Base-by-base conservation (phyloP, 73 alveolate species). In the Paramecium tetraurelia region DNA sequence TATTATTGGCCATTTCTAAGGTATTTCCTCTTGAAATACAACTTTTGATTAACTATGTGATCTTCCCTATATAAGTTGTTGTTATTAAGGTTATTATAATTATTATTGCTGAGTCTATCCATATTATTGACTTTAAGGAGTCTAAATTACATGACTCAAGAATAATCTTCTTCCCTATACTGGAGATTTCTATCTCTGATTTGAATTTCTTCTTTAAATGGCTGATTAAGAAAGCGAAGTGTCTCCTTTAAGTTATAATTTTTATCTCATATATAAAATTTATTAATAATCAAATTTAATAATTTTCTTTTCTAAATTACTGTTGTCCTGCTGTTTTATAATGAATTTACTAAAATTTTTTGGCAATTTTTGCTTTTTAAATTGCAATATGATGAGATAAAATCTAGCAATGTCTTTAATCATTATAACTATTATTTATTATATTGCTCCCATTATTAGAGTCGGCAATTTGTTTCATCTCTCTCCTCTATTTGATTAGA, bases 331-430 rank as follows among this genome's bases (percentile, higher is more conserved):
- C 87, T 38, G 59, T 75, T 75, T 41, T 75, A 41, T 75, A 75
- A 41, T 75, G 87, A 38, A 75, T 75, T 75, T 75, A 38, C 75
- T 80, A 24, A 80, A 80, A 80, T 44, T 44, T 80, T 41, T 80
- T 80, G 2, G 63, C 90, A 44, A 80, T 80, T 31, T 41, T 80
- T 8, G 90, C 90, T 48, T 80, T 80, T n/a, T 80, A 80, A 31
- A 80, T 80, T 14, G 90, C 90, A 20, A 80, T 80, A 80, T 80
- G 90, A 48, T 80, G 48, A 18, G 76, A 31, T 29, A 80, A 80
- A 5, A 80, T 75, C 10, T 75, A 75, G 21, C 68, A 80, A 72
- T 72, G 86, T 46, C 57, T 48, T 35, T 33, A 80, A 24, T 80
- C 57, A 80, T 46, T 46, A 18, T 27, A 22, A 21, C 36, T 22